Evolutionary conservation across 176 grass and related monocot genomes (phyloP).

Genomic region (Phyllostachys edulis): DNA sequence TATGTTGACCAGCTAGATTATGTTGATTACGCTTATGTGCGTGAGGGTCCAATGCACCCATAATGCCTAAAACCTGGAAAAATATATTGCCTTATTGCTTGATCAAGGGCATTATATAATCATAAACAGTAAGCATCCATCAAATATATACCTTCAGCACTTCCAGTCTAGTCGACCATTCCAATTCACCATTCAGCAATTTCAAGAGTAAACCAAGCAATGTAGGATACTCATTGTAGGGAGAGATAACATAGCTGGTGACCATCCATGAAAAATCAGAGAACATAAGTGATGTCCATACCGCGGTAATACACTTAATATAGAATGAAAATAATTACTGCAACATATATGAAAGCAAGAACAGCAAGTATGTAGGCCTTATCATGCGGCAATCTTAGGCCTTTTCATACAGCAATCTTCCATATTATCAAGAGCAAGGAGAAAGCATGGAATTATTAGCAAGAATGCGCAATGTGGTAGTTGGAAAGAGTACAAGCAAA

Average conservation of each 20-base stretch:
- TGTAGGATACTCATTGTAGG: conserved; percentile 87
- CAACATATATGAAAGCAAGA: neutral
- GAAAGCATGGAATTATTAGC: neutral
- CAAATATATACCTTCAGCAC: conserved; percentile 77
- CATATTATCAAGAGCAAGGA: neutral
- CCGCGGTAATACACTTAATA: conserved; percentile 2
- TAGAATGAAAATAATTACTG: conserved; percentile 6
- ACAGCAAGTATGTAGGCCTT: neutral
- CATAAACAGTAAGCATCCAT: conserved; percentile 5
- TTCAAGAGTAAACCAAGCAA: conserved; percentile 98
- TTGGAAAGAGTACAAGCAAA: too few species aligned
- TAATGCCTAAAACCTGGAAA: conserved; percentile 93
- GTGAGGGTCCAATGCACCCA: conserved; percentile 97
- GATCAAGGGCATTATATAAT: neutral
- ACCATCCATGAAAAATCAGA: conserved; percentile 35
- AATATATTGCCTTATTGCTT: conserved; percentile 20
- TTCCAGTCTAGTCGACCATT: conserved; percentile 96
- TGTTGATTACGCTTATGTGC: conserved; percentile 94
- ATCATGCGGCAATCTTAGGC: neutral
- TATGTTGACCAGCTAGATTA: conserved; percentile 67
- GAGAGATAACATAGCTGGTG: conserved; percentile 86
- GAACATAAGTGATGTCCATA: conserved; percentile 29
- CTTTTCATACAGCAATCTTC: neutral
- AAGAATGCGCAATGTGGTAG: neutral
- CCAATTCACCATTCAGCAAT: conserved; percentile 94